These are phyloP conservation scores for Lodderomyces elongisporus DNA, from an alignment of 1,139 yeast species.

Conservation along the genomic window DNA sequence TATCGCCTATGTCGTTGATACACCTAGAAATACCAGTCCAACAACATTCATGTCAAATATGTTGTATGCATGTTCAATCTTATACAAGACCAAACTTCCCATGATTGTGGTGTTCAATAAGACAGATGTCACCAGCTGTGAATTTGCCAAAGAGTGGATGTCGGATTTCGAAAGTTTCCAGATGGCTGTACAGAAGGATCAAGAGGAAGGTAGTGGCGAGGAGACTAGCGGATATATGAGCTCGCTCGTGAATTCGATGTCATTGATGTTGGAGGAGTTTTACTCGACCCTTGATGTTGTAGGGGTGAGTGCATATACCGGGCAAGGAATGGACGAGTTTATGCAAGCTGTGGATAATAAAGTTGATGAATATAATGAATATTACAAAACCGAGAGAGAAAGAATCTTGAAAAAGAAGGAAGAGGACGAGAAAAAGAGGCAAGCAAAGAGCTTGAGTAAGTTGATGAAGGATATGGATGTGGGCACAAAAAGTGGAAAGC, in stretches of 20 bases:
- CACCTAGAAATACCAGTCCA: constrained; percentile 91
- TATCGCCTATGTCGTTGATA: constrained; percentile 91
- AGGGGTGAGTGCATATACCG: constrained; percentile 86
- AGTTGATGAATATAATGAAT: constrained; percentile 81
- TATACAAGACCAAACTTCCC: constrained; percentile 93
- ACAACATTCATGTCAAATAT: constrained; percentile 97
- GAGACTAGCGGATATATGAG: constrained; percentile 91
- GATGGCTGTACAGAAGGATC: constrained; percentile 59
- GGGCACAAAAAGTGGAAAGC: background rate
- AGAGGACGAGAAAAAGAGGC: constrained; percentile 66
- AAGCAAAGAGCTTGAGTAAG: constrained; percentile 63
- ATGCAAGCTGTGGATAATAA: constrained; percentile 76
- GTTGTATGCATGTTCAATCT: constrained; percentile 95
- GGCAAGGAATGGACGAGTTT: constrained; percentile 91
- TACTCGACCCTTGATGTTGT: constrained; percentile 91
- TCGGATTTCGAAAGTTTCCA: constrained; percentile 92
- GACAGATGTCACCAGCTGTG: constrained; percentile 80
- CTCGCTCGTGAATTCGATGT: constrained; percentile 89
- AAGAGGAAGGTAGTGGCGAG: constrained; percentile 60
- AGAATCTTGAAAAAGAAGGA: constrained; percentile 72
- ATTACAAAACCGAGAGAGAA: constrained; percentile 83
- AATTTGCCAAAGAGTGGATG: constrained; percentile 97
- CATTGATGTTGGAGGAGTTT: constrained; percentile 93
- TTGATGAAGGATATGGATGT: constrained; percentile 67
- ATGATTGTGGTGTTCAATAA: constrained; percentile 96